Evolutionary conservation across 2,329 filamentous ascomycete genomes (phyloP).

Genomic region (Polychaeton citri): DNA sequence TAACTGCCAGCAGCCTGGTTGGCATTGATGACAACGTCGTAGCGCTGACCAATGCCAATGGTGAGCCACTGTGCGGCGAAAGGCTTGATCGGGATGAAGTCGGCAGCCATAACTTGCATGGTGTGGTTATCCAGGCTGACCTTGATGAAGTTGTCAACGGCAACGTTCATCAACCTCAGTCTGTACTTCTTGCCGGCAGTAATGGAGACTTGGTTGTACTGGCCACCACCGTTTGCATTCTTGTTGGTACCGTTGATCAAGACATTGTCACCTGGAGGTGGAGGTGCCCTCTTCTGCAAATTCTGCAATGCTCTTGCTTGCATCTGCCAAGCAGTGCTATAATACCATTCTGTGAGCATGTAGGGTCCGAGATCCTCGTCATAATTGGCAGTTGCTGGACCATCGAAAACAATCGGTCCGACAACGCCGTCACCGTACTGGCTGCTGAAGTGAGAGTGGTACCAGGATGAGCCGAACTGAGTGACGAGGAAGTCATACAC

Average conservation of each 20-base stretch:
- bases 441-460: conserved; percentile 27
- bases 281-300: conserved; percentile 13
- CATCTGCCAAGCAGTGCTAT: conserved; percentile 14
- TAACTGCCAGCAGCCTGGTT: conserved; percentile 20
- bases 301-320: conserved; percentile 18
- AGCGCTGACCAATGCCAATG: conserved; percentile 27
- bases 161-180: conserved; percentile 33
- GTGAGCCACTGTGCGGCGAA: conserved; percentile 18
- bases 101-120: conserved; percentile 23
- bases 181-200: conserved; percentile 28
- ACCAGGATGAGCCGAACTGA: conserved; percentile 28
- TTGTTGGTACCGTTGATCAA: conserved; percentile 28
- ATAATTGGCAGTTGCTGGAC: conserved; percentile 25
- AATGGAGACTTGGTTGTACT: conserved; percentile 5
- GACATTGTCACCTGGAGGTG: conserved; percentile 30
- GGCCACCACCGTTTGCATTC: conserved; percentile 18
- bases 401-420: conserved; percentile 28
- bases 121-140: conserved; percentile 23
- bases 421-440: conserved; percentile 28
- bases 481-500: conserved; percentile 24
- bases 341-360: conserved; percentile 26
- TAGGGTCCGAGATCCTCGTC: conserved; percentile 25
- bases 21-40: conserved; percentile 27
- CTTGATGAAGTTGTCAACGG: conserved; percentile 30
- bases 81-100: conserved; percentile 24